Percentiles rank a stretch among this genome's conserved stretches.
phyloP scores from a whole-genome alignment of 2,329 filamentous ascomycete species.

The Aspergillus sp. region DNA sequence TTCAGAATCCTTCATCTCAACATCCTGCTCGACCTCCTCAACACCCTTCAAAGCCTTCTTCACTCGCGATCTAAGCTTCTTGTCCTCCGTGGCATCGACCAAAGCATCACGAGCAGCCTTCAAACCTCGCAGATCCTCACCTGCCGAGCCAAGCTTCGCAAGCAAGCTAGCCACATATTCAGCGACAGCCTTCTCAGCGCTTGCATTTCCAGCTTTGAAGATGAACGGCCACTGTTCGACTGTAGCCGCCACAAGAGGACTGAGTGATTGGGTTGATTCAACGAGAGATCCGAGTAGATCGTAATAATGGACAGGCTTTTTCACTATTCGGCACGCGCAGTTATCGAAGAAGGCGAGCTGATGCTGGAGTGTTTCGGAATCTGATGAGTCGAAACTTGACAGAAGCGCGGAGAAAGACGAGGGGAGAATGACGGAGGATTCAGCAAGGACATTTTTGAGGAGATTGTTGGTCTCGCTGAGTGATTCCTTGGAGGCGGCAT shows the following conservation, averaged over 20 bases:
- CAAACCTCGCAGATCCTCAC: conserved; percentile 56
- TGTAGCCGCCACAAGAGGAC: conserved; percentile 70
- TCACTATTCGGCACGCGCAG: conserved; percentile 74
- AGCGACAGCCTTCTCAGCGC: conserved; percentile 54
- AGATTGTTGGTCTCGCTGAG: conserved; percentile 40
- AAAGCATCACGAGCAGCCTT: conserved; percentile 52
- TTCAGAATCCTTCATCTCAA: conserved; percentile 17
- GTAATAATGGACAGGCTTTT: conserved; percentile 80
- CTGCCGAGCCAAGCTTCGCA: conserved; percentile 56
- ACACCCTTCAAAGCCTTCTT: conserved; percentile 35
- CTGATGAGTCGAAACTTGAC: conserved; percentile 42
- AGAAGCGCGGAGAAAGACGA: conserved; percentile 44
- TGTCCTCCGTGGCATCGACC: conserved; percentile 44
- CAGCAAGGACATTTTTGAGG: conserved; percentile 40
- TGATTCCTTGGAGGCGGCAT: conserved; percentile 35
- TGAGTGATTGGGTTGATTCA: conserved; percentile 51
- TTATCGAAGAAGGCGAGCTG: conserved; percentile 80
- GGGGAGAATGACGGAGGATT: conserved; percentile 43
- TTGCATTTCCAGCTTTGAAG: conserved; percentile 55
- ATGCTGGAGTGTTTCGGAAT: conserved; percentile 34
- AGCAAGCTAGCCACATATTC: conserved; percentile 64
- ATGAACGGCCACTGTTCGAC: conserved; percentile 79
- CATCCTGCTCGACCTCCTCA: conserved; percentile 23
- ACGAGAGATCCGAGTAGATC: conserved; percentile 51
- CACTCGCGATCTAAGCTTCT: conserved; percentile 43